Conservation (phyloP, 2,329 filamentous ascomycete species). For the Colletotrichum truncatum region DNA sequence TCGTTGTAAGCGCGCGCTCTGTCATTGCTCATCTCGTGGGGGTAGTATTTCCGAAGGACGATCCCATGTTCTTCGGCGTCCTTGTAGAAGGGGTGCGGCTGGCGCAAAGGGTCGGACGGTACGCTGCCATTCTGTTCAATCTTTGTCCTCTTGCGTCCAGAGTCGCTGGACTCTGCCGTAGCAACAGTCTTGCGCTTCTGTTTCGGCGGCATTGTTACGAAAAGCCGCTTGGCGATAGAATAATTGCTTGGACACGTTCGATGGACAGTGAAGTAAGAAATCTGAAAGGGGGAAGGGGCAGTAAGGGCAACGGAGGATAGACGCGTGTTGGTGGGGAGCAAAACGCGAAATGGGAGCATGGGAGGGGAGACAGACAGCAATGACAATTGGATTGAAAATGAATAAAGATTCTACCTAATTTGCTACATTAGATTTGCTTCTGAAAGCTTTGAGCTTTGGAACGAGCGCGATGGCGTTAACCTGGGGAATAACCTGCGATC, state of each 20-base stretch:
- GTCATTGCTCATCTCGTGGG: constrained; percentile 84
- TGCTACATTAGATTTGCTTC: background rate
- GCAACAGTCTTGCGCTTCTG: constrained; percentile 38
- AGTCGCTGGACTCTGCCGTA: constrained; percentile 34
- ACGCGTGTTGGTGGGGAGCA: constrained; percentile 6
- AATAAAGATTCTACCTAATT: background rate
- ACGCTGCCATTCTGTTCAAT: constrained; percentile 31
- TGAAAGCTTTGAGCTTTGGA: background rate
- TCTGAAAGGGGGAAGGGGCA: background rate
- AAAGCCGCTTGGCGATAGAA: background rate
- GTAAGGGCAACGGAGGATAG: background rate
- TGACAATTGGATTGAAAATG: background rate
- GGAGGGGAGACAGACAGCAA: background rate
- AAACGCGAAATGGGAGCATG: constrained; percentile 18
- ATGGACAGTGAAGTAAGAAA: background rate
- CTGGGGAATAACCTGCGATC: constrained; percentile 22
- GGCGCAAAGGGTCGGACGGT: constrained; percentile 45
- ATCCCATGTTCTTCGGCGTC: constrained; percentile 66
- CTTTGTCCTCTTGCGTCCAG: constrained; percentile 43
- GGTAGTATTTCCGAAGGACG: constrained; percentile 81
- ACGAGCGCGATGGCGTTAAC: background rate
- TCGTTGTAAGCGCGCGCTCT: constrained; percentile 79
- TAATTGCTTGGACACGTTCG: background rate
- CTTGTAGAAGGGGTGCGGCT: constrained; percentile 56
- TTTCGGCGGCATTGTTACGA: constrained; percentile 38